Evolutionary conservation across 2,329 filamentous ascomycete genomes (phyloP).

Genomic region (Penicillium sp.): DNA sequence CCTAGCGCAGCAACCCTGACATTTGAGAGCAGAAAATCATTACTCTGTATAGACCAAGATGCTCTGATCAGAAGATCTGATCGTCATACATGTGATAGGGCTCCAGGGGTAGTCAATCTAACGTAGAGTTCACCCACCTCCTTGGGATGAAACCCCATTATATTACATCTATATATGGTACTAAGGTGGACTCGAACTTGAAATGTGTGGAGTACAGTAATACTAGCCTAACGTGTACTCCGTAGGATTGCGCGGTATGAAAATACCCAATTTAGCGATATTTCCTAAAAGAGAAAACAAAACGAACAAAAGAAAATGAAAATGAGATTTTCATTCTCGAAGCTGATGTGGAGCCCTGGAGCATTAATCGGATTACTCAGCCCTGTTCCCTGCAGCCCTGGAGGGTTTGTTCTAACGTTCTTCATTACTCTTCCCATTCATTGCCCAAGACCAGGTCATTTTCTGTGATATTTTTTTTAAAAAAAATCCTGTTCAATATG

Average conservation of each 20-base stretch:
- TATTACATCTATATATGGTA: background rate
- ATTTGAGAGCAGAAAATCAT: background rate
- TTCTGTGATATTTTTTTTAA: background rate
- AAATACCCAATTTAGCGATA: background rate
- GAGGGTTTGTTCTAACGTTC: slow-evolving; percentile 11
- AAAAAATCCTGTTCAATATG: background rate
- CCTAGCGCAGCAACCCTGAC: background rate
- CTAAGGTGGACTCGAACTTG: background rate
- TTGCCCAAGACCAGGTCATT: background rate
- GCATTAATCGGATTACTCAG: slow-evolving; percentile 15
- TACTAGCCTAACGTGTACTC: background rate
- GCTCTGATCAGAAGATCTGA: slow-evolving; percentile 1
- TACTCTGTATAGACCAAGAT: background rate
- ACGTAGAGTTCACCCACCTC: background rate
- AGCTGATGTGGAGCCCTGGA: slow-evolving; percentile 20
- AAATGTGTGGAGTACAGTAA: background rate
- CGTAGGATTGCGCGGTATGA: background rate
- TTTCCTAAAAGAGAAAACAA: background rate
- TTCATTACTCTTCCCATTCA: background rate
- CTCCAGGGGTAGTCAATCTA: background rate
- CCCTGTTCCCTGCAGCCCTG: slow-evolving; percentile 11
- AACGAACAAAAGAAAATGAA: background rate
- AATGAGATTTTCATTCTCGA: slow-evolving; percentile 12
- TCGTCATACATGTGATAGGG: slow-evolving; percentile 2
- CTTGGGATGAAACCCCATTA: background rate